These are phyloP conservation scores for Cutaneotrichosporon arboriforme DNA, from an alignment of 1,284 basidiomycete species.

Conservation along the genomic window DNA sequence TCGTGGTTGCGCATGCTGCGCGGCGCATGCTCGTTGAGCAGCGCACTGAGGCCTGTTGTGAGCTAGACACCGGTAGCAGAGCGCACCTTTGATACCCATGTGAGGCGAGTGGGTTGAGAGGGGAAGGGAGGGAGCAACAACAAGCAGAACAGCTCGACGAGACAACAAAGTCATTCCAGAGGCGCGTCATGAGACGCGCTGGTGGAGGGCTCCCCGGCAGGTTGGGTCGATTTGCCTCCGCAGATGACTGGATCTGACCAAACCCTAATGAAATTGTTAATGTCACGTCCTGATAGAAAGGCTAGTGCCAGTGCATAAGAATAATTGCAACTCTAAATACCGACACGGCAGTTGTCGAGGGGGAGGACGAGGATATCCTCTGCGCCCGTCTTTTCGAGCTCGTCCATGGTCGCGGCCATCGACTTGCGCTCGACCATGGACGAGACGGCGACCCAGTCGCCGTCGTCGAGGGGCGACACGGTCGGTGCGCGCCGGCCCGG, in stretches of 20 bases:
- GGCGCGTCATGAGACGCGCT: conserved; percentile 3
- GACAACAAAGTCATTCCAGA: background rate
- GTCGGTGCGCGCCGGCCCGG: conserved; percentile 89
- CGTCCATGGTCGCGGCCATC: conserved; percentile 86
- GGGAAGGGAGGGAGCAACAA: background rate
- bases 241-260: background rate
- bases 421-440: conserved; percentile 84
- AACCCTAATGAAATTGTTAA: too few species aligned
- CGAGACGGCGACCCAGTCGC: conserved; percentile 85
- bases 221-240: background rate
- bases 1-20: conserved; percentile 82
- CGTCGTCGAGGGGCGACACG: conserved; percentile 71
- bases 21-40: conserved; percentile 85
- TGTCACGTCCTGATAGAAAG: too few species aligned
- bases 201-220: too few species aligned
- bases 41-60: conserved; percentile 67
- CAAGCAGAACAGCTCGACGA: background rate
- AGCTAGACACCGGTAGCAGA: background rate
- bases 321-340: conserved; percentile 28
- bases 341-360: conserved; percentile 91
- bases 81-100: conserved; percentile 44
- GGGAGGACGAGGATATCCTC: conserved; percentile 86
- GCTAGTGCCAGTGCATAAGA: too few species aligned
- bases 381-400: conserved; percentile 73
- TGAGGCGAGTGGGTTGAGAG: background rate